phyloP scores from a whole-genome alignment of 345 rosid species.

The Citrus sp. region DNA sequence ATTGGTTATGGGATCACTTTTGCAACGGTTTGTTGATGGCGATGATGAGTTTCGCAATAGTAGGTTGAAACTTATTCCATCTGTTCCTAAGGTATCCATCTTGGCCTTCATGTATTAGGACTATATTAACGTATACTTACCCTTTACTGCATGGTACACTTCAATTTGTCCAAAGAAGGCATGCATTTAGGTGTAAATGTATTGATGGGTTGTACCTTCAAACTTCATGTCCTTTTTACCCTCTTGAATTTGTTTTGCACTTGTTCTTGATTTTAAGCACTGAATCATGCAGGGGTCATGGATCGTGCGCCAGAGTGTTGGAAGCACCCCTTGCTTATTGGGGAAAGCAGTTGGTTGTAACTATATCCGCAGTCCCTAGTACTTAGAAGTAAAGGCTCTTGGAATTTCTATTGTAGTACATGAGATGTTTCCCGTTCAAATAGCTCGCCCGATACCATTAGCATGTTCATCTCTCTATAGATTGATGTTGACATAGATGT shows the following conservation, averaged over 20 bases:
- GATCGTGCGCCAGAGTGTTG: conserved; percentile 99
- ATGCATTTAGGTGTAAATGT: not conserved
- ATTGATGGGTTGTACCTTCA: not conserved
- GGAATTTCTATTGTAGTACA: conserved; percentile 7
- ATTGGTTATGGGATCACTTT: conserved; percentile 69
- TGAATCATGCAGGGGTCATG: conserved; percentile 78
- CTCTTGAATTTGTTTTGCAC: not conserved
- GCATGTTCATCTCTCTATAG: conserved; percentile 32
- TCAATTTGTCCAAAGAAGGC: not conserved
- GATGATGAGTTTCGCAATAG: conserved; percentile 98
- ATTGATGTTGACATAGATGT: conserved; percentile 94
- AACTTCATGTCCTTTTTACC: not conserved
- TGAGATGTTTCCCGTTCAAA: not conserved
- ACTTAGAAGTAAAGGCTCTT: conserved; percentile 16
- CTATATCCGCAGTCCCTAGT: conserved; percentile 79
- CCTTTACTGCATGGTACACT: not conserved
- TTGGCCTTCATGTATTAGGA: not conserved
- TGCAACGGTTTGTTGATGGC: conserved; percentile 95
- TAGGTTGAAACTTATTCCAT: conserved; percentile 93
- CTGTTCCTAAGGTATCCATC: conserved; percentile 78
- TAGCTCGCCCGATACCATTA: not conserved
- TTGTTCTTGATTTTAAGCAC: not conserved
- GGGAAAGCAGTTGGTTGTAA: conserved; percentile 98
- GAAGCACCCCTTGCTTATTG: conserved; percentile 94
- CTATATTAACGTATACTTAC: not conserved